phyloP scores from a whole-genome alignment of 2,329 filamentous ascomycete genomes.

The Rhynchosporium graminicola region DNA sequence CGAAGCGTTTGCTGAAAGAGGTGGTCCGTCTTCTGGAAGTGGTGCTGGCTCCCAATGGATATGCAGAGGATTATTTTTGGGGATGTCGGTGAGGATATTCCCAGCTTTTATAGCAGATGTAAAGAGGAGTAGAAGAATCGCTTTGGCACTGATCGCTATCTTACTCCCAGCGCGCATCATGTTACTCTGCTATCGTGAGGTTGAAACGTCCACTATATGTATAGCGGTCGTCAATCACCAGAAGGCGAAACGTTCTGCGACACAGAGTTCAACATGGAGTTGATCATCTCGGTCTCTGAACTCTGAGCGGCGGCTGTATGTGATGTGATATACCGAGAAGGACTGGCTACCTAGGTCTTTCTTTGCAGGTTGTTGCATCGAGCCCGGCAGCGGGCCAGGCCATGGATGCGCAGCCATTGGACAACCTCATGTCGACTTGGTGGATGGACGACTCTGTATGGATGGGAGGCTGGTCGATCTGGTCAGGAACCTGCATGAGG shows the following conservation, averaged over 20 bases:
- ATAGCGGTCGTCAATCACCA: constrained; percentile 23
- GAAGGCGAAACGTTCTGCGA: constrained; percentile 38
- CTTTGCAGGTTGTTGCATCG: constrained; percentile 15
- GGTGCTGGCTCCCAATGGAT: constrained; percentile 59
- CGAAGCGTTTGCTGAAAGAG: constrained; percentile 58
- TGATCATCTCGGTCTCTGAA: constrained; percentile 22
- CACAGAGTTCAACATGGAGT: constrained; percentile 34
- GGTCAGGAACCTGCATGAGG: constrained; percentile 33
- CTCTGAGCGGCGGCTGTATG: constrained; percentile 28
- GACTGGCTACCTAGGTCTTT: background rate
- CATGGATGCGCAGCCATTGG: constrained; percentile 20
- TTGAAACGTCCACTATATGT: constrained; percentile 24
- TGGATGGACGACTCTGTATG: constrained; percentile 15
- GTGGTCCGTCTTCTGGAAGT: constrained; percentile 60
- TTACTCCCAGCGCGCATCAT: constrained; percentile 32
- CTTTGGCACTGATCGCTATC: constrained; percentile 27
- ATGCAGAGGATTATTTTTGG: constrained; percentile 31
- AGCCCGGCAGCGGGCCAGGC: constrained; percentile 18
- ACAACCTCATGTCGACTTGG: constrained; percentile 1
- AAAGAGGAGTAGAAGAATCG: constrained; percentile 23
- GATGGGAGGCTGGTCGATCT: constrained; percentile 21
- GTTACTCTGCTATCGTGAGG: constrained; percentile 23
- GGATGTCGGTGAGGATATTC: constrained; percentile 28
- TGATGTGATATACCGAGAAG: constrained; percentile 31
- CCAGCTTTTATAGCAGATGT: constrained; percentile 29